Base-by-base conservation (phyloP, 352 stramenopile species). In the Phytophthora capsici region DNA sequence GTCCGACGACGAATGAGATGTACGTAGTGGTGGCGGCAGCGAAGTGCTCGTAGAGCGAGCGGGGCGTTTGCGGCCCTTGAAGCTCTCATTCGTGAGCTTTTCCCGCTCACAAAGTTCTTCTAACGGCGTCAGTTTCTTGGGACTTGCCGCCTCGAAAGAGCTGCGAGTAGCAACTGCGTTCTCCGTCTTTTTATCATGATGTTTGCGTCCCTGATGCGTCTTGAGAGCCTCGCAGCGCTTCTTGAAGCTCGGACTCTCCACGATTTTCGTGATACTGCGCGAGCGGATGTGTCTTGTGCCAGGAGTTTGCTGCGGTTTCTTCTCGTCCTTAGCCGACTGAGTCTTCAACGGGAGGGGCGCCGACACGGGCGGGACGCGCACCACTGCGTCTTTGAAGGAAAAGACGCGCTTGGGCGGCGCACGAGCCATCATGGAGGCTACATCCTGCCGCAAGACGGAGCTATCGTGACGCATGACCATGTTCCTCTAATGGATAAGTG, bases 191-290 rank as follows among this genome's bases (percentile, higher is more conserved):
- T 62, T 57, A 46, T 65, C 50, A 47, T 64, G n/a, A 20, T 65
- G 59, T 28, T 69, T 71, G 5, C 38, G 49, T 23, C 36, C 50
- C 10, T 51, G 20, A 41, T 66, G 61, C 3, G 69, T 58, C 36
- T 78, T 73, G 12, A 81, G 66, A 34, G 65, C 73, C 41, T 81
- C 73, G 45, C 73, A 81, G 30, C 73, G 69, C n/a, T 76, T 81
- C 44, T 76, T 76, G 36, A 81, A 81, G 36, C 54, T 81, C 13
- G 73, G 20, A 16, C 69, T 78, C 46, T 78, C 64, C 1, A 78
- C 69, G 38, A 81, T 78, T 32, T 81, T 77, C 2, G 46, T 66
- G 38, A 81, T 63, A 40, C 69, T 78, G 25, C 71, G 68, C 3
- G 73, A 81, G 0, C 73, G 73, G 54, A 74, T 76, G 38, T 43